phyloP scores from a whole-genome alignment of 2,329 filamentous ascomycete genomes.

The Dichotomopilus funicola region DNA sequence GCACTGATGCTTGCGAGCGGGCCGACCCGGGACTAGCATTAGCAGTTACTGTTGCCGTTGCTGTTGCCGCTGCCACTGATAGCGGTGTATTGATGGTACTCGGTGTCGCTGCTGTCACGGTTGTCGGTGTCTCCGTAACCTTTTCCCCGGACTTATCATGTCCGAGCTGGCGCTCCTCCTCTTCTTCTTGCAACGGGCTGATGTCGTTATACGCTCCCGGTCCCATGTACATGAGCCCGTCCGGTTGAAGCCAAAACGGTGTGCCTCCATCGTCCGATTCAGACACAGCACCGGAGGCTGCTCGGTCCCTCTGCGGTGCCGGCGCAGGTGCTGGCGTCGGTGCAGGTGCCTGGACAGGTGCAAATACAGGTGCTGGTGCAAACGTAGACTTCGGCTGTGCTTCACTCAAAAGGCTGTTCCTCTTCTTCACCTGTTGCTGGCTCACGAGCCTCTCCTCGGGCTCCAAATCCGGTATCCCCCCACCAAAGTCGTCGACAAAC shows the following conservation, averaged over 20 bases:
- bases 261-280: constrained; percentile 30
- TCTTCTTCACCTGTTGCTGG: constrained; percentile 42
- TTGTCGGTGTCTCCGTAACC: no score
- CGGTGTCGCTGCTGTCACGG: no score
- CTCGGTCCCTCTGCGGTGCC: not conserved
- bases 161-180: constrained; percentile 32
- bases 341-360: no score
- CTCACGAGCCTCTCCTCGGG: constrained; percentile 50
- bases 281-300: constrained; percentile 17
- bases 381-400: constrained; percentile 11
- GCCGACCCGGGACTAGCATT: not conserved
- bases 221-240: constrained; percentile 48
- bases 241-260: constrained; percentile 43
- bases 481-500: constrained; percentile 33
- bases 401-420: constrained; percentile 21
- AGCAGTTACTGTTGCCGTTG: constrained; percentile 15
- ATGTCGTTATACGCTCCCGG: constrained; percentile 41
- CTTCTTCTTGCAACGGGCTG: constrained; percentile 41
- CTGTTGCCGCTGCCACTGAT: not conserved
- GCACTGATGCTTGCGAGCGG: constrained; percentile 22
- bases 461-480: constrained; percentile 35
- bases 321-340: no score
- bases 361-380: constrained; percentile 5
- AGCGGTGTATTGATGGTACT: no score
- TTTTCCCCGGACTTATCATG: no score